These are phyloP conservation scores for Diaporthe caulivora DNA, from an alignment of 2,329 filamentous ascomycete species.

Conservation along the genomic window DNA sequence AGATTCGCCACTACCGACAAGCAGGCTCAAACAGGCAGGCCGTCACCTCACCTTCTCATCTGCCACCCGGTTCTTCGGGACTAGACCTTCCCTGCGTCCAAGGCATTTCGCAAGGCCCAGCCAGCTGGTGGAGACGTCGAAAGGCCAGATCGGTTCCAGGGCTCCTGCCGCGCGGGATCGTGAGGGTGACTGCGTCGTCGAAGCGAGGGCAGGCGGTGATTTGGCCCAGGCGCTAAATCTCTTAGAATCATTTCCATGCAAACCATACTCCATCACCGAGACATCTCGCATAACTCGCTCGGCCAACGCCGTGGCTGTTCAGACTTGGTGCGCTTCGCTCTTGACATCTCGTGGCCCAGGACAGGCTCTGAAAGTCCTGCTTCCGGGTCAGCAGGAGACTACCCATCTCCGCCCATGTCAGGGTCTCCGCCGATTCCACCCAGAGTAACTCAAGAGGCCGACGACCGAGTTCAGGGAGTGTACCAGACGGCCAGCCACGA, in stretches of 20 bases:
- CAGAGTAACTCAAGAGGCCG: conserved; percentile 69
- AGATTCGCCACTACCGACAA: conserved; percentile 30
- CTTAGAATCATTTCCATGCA: conserved; percentile 63
- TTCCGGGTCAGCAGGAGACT: conserved; percentile 69
- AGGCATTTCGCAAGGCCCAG: conserved; percentile 1
- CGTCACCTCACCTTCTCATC: background rate
- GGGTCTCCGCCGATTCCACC: conserved; percentile 73
- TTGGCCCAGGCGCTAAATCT: conserved; percentile 42
- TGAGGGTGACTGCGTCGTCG: conserved; percentile 37
- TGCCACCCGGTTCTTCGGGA: conserved; percentile 7
- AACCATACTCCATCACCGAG: conserved; percentile 59
- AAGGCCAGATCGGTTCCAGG: conserved; percentile 22
- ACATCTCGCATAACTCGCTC: conserved; percentile 61
- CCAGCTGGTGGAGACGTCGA: background rate
- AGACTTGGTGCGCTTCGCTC: conserved; percentile 66
- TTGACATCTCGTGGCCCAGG: conserved; percentile 69
- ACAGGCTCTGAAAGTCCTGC: conserved; percentile 66
- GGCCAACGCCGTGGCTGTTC: conserved; percentile 70
- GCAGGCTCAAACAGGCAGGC: conserved; percentile 23
- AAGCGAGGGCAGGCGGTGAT: conserved; percentile 46
- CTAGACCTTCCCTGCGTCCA: background rate
- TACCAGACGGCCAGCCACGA: conserved; percentile 62
- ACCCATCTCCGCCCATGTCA: conserved; percentile 82
- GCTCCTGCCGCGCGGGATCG: conserved; percentile 40
- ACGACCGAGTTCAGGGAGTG: conserved; percentile 65